Conservation (phyloP, 2,329 filamentous ascomycete genomes). For the Pseudocercospora musae region DNA sequence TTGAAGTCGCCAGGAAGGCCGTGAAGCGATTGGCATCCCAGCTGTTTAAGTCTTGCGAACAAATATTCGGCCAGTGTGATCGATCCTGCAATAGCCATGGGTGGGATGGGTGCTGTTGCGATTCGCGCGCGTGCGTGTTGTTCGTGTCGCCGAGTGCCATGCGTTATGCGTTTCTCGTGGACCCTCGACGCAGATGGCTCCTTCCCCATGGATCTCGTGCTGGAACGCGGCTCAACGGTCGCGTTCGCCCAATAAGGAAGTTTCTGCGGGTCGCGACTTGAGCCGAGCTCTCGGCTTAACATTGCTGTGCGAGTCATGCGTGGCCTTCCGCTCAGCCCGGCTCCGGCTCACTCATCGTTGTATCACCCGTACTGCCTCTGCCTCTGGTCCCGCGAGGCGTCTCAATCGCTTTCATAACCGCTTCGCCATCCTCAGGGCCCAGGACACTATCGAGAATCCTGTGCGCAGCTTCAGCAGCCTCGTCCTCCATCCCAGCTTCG, state of each 20-base stretch:
- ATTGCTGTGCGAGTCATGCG: too few species aligned
- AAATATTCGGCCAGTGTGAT: conserved; percentile 17
- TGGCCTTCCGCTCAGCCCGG: conserved; percentile 19
- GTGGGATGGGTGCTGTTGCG: neutral
- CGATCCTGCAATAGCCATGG: conserved; percentile 7
- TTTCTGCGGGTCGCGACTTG: neutral
- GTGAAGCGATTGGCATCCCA: conserved; percentile 12
- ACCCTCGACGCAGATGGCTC: neutral
- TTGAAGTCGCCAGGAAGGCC: conserved; percentile 45
- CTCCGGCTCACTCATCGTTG: conserved; percentile 24
- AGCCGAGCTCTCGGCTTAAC: neutral
- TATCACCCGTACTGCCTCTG: conserved; percentile 16
- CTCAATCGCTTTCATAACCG: conserved; percentile 48
- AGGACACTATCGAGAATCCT: conserved; percentile 76
- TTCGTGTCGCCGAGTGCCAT: neutral
- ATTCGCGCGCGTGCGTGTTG: neutral
- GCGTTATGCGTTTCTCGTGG: neutral
- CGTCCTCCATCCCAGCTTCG: conserved; percentile 71
- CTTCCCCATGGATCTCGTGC: neutral
- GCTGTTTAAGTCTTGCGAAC: conserved; percentile 16
- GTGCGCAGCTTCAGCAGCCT: conserved; percentile 76
- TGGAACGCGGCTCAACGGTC: neutral
- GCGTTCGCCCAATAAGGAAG: neutral
- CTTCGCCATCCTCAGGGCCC: conserved; percentile 73
- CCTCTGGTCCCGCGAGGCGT: conserved; percentile 30